Evolutionary conservation across 2,329 filamentous ascomycete species (phyloP), one percentile per base, ranked within the genome.

Genomic region (Dactylonectria macrodidyma): DNA sequence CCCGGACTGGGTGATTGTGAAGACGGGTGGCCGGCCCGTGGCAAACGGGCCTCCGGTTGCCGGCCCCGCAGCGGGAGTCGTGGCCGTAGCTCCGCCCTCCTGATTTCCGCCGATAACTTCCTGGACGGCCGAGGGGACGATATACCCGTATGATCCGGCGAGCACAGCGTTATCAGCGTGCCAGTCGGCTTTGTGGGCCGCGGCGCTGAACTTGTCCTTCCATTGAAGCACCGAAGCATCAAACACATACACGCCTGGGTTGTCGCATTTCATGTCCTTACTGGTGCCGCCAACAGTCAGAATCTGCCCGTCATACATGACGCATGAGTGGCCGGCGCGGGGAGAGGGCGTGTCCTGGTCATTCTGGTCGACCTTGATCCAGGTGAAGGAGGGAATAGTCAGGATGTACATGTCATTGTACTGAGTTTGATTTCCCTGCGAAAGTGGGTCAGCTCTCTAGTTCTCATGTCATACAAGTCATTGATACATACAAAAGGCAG

Each of bases 21-120:
- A 94, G 1, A 91, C 92, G 10, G 90, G 88, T 0, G 92, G 84
- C 67, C 87, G 88, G 2, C 92, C 92, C 0, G 92, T 94, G 16
- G 90, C 90, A 64, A 95, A 86, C 0, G 93, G 93, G 0, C 93
- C 93, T 54, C 83, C 87, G 0, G 90, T 92, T 3, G 91, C 89
- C 14, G 85, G 81, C 14, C 84, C 87, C 30, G 75, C 67, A 5
- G 80, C 75, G 3, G 90, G 90, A 1, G 81, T 80, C 0, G 78
- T 87, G 30, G 83, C 80, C 16, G 88, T 89, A 11, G 89, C 89
- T 36, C 84, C 84, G 64, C 90, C 89, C 14, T 81, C 79, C 12
- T 83, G 78, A 22, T 79, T 79, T 55, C 88, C 88, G 57, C 88
- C 87, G 59, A 91, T 82, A 4, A 82, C 84, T 44, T 83, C 76